Evolutionary conservation across 306 rosid species (phyloP).

Genomic region (Pterocarpus macrocarpus): DNA sequence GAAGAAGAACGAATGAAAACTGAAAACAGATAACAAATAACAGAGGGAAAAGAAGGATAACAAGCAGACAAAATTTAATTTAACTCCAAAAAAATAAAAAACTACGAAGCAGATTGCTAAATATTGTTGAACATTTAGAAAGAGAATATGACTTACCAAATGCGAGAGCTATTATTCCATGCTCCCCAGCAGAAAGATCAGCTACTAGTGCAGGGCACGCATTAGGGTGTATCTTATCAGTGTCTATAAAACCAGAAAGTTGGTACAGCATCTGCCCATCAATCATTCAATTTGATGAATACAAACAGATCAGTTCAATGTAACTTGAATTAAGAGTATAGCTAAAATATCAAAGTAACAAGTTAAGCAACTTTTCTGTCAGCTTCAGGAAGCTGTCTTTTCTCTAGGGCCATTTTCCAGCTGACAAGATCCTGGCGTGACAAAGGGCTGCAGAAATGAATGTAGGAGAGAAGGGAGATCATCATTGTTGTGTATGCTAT

Average conservation of each 20-base stretch:
- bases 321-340: slow-evolving; percentile 40
- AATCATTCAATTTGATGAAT: slow-evolving; percentile 45
- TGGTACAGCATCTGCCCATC: slow-evolving; percentile 74
- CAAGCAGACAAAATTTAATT: neutral
- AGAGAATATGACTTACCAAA: slow-evolving; percentile 69
- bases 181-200: slow-evolving; percentile 89
- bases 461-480: slow-evolving; percentile 38
- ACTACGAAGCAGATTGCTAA: slow-evolving; percentile 7
- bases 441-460: slow-evolving; percentile 72
- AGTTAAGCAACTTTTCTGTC: slow-evolving; percentile 76
- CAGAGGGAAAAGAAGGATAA: neutral
- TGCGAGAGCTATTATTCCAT: slow-evolving; percentile 93
- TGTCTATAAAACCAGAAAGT: slow-evolving; percentile 91
- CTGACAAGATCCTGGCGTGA: slow-evolving; percentile 99
- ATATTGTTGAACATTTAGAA: slow-evolving; percentile 8
- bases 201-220: slow-evolving; percentile 99
- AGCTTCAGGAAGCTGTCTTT: slow-evolving; percentile 89
- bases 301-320: slow-evolving; percentile 44
- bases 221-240: slow-evolving; percentile 89
- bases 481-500: slow-evolving; percentile 25
- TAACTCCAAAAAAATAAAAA: slow-evolving; percentile 10
- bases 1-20: slow-evolving; percentile 11
- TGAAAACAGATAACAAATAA: slow-evolving; percentile 30
- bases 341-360: slow-evolving; percentile 45
- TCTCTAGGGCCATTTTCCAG: slow-evolving; percentile 97